These are phyloP conservation scores for Daldinia bambusicola DNA, from an alignment of 495 filamentous ascomycete species.

Conservation along the genomic window DNA sequence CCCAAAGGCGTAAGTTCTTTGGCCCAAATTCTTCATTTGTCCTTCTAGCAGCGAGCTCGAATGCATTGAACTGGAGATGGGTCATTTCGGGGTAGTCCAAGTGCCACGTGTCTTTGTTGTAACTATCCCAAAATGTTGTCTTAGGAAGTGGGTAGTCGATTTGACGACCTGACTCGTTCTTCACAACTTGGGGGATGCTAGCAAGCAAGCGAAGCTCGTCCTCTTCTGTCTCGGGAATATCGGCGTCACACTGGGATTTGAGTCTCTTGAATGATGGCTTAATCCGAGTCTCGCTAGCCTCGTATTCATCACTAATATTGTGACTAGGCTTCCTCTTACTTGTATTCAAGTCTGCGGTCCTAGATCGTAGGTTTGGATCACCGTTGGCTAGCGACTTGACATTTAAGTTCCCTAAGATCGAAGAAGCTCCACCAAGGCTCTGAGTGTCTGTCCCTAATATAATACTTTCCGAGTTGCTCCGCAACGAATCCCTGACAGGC, in stretches of 20 bases:
- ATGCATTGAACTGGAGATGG: constrained; percentile 58
- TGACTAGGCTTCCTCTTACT: constrained; percentile 59
- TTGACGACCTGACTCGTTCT: constrained; percentile 53
- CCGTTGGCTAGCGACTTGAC: constrained; percentile 51
- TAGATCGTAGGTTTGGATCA: constrained; percentile 22
- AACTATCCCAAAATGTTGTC: constrained; percentile 60
- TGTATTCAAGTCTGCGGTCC: constrained; percentile 46
- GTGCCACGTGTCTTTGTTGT: constrained; percentile 61
- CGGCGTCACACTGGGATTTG: constrained; percentile 51
- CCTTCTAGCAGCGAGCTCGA: constrained; percentile 52
- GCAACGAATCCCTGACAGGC: constrained; percentile 42
- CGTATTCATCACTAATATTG: constrained; percentile 52
- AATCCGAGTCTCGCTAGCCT: constrained; percentile 27
- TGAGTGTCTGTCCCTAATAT: constrained; percentile 53
- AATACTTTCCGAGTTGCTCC: constrained; percentile 52
- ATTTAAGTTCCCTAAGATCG: constrained; percentile 55
- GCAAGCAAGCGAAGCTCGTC: constrained; percentile 53
- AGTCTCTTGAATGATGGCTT: constrained; percentile 58
- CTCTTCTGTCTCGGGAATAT: constrained; percentile 20
- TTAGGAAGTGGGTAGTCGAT: constrained; percentile 62
- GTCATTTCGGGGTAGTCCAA: constrained; percentile 66
- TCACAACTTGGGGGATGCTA: constrained; percentile 50
- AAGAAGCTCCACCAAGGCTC: constrained; percentile 57
- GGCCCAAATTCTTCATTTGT: constrained; percentile 60
- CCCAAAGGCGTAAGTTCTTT: constrained; percentile 56